Base-by-base conservation (phyloP, 352 stramenopile species). In the Phytophthora hibernalis region DNA sequence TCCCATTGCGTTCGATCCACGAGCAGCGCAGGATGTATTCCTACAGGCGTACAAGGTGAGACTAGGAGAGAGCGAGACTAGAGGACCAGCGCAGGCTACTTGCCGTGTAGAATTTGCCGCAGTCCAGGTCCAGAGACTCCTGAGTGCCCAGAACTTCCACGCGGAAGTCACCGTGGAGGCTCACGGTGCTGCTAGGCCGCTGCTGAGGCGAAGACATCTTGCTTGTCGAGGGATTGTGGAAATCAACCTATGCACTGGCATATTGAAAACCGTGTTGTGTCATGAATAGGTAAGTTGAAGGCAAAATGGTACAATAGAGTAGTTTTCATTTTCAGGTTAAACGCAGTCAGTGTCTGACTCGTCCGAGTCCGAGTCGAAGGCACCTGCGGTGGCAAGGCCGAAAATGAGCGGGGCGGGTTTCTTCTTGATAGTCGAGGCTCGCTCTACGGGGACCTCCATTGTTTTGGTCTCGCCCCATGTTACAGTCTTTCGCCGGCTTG, bases 51-150 rank as follows among this genome's bases (percentile, higher is more conserved):
- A 20, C 2, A 50, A 43, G n/a, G 16, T 55, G 18, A 54, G 35
- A 33, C 40, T 49, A 2, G 22, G 42, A 45, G 31, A 37, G 15
- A 20, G 9, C 45, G 12, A 38, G 31, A 22, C 12, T 31, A 51
- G 15, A 65, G 24, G 13, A 10, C 11, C 16, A 21, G 21, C 50
- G 4, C 15, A 48, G n/a, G 1, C 5, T 22, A 24, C 68, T 10
- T 51, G 93, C 87, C 77, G 87, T 95, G 70, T 91, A 95, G 59
- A 93, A 95, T 63, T 93, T 95, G 74, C 84, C 74, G 65, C 87
- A 91, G 50, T 95, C 87, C 21, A 93, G 65, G 61, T 95, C 87
- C 52, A 95, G 71, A 20, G 85, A 92, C 72, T 95, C 87, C 58
- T 95, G 83, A 37, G 72, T 93, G 30, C 83, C 83, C 48, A 92